Conservation (phyloP, 2,329 filamentous ascomycete genomes). For the Hysterium pulicare region DNA sequence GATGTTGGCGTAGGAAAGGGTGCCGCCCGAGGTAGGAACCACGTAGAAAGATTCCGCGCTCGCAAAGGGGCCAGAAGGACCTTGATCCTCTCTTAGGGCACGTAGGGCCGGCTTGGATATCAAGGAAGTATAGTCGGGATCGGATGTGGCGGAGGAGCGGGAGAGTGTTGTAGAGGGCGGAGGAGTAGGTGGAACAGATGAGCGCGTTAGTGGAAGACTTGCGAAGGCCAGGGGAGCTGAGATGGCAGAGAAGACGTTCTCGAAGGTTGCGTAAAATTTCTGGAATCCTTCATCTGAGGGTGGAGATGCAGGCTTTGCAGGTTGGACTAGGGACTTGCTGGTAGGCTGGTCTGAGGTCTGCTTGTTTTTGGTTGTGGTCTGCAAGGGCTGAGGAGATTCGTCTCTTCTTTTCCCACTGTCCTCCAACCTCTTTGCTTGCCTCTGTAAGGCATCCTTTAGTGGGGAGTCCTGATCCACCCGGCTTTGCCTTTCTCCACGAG, state of each 20-base stretch:
- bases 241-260: slow-evolving; percentile 80
- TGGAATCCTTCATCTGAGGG: slow-evolving; percentile 73
- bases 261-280: slow-evolving; percentile 88
- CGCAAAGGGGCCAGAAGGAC: slow-evolving; percentile 53
- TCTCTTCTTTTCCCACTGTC: slow-evolving; percentile 18
- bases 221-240: slow-evolving; percentile 91
- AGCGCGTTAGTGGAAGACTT: slow-evolving; percentile 67
- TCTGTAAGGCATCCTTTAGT: slow-evolving; percentile 29
- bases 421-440: slow-evolving; percentile 24
- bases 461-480: slow-evolving; percentile 20
- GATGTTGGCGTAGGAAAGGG: slow-evolving; percentile 89
- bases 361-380: slow-evolving; percentile 3
- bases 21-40: slow-evolving; percentile 86
- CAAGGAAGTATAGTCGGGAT: slow-evolving; percentile 76
- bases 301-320: slow-evolving; percentile 20
- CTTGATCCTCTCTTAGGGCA: slow-evolving; percentile 66
- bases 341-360: slow-evolving; percentile 12
- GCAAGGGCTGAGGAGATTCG: not conserved
- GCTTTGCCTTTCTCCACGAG: slow-evolving; percentile 54
- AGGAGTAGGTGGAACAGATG: slow-evolving; percentile 17
- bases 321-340: slow-evolving; percentile 5
- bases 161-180: slow-evolving; percentile 25
- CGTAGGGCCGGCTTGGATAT: slow-evolving; percentile 83
- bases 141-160: slow-evolving; percentile 39
- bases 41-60: slow-evolving; percentile 75